A percentile compares a stretch with the other conserved stretches of the same genome.
Evolutionary conservation across 164 flowering plant species (phyloP).

Genomic region (Macadamia tetraphylla): DNA sequence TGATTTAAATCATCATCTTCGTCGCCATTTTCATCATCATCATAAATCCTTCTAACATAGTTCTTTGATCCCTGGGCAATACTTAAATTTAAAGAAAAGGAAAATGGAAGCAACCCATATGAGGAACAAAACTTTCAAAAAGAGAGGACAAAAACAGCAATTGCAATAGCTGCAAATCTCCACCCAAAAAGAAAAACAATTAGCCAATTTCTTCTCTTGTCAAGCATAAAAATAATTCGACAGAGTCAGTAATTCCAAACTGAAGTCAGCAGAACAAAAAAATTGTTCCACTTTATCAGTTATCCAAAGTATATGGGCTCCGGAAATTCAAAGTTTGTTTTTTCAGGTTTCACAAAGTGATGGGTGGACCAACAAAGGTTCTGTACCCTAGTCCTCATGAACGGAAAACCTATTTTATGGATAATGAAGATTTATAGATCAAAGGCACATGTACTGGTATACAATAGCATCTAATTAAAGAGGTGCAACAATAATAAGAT

Average conservation of each 20-base stretch:
- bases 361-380: too few relatives aligned
- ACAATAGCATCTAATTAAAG: too few relatives aligned
- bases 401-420: too few relatives aligned
- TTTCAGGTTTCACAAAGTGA: not conserved
- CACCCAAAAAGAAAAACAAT: too few relatives aligned
- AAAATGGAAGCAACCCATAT: too few relatives aligned
- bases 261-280: not conserved
- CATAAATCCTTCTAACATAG: conserved; percentile 43
- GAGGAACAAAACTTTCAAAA: not conserved
- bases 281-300: too few relatives aligned
- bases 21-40: conserved; percentile 40
- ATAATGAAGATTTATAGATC: not conserved
- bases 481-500: too few relatives aligned
- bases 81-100: not conserved
- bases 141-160: not conserved
- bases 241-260: not conserved
- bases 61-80: conserved; percentile 36
- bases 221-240: not conserved
- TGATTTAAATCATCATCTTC: conserved; percentile 36
- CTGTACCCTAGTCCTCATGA: too few relatives aligned
- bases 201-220: conserved; percentile 59
- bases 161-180: not conserved
- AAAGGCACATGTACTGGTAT: not conserved
- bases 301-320: too few relatives aligned
- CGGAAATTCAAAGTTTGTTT: not conserved